Evolutionary conservation across 1,139 yeast species (phyloP).

Genomic region (Candida albicans): DNA sequence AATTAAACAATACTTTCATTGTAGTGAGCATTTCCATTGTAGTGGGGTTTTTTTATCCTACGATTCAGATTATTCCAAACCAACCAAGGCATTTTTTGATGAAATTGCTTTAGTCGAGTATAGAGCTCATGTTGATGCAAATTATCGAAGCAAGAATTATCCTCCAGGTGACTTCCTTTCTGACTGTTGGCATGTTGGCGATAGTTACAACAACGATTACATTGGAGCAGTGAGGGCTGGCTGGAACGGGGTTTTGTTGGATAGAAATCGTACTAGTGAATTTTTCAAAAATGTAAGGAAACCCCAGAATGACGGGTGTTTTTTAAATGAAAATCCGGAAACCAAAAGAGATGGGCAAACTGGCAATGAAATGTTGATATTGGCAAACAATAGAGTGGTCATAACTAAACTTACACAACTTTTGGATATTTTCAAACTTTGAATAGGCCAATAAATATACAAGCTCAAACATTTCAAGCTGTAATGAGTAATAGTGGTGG

Average conservation of each 20-base stretch:
- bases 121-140: conserved; percentile 1
- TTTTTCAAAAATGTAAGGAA: conserved; percentile 19
- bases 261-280: conserved; percentile 33
- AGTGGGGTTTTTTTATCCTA: conserved; percentile 51
- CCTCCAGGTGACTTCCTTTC: conserved; percentile 18
- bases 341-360: background rate
- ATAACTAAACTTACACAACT: conserved; percentile 29
- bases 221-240: conserved; percentile 55
- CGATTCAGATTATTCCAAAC: conserved; percentile 54
- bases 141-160: conserved; percentile 12
- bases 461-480: background rate
- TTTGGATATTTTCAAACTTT: conserved; percentile 18
- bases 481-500: background rate
- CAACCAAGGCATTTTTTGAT: conserved; percentile 48
- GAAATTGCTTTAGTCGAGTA: conserved; percentile 21
- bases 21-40: conserved; percentile 32
- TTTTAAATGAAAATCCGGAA: conserved; percentile 2
- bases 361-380: conserved; percentile 16
- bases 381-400: conserved; percentile 41
- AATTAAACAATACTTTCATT: conserved; percentile 37
- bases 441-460: background rate
- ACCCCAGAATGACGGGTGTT: conserved; percentile 12
- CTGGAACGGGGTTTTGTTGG: conserved; percentile 59
- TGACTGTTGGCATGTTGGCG: conserved; percentile 67
- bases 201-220: conserved; percentile 54